Base-by-base conservation (phyloP, 179 eudicot species). In the Carnegiea gigantea region DNA sequence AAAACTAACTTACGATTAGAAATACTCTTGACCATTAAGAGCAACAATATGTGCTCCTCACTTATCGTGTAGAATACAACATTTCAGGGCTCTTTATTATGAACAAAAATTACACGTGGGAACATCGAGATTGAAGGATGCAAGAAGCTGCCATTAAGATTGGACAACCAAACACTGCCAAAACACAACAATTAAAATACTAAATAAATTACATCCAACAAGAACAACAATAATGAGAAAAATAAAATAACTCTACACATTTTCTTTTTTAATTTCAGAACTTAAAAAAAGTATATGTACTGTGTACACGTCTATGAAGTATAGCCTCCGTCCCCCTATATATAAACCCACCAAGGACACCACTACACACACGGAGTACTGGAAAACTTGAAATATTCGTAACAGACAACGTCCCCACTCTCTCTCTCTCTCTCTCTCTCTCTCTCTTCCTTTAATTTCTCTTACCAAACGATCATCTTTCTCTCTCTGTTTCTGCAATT, bases 101-200 rank as follows among this genome's bases (percentile, higher is more conserved):
- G 74, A 43, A 0, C 40, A 13, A 81, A 23, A 67, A 54, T 59
- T 36, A 60, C 26, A 64, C 48, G 33, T 64, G 73, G 30, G 79
- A 54, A 54, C 14, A 53, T 76, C 15, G 77, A 76, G 67, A n/a
- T n/a, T 51, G 86, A 84, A 84, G 64, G 82, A 68, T 80, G 75
- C 36, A 78, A 44, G 82, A 84, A 84, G 57, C n/a, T 84, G 84
- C 82, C 86, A 73, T 49, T 76, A 18, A 43, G 59, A 75, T 51
- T 68, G 40, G 81, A 78, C 86, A 84, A 77, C 79, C 79, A 79
- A 79, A 85, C 78, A 79, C 71, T 79, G 70, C 76, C 72, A 57
- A 75, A 75, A 59, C 70, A 77, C 82, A 77, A 24, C 76, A 5
- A 4, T 28, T 10, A 21, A 67, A 67, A 67, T 67, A 67, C 18